A percentile compares a stretch with the other conserved stretches of the same genome.
These are phyloP conservation scores for Plectosphaerella plurivora DNA, from an alignment of 2,329 filamentous ascomycete genomes.

Conservation along the genomic window DNA sequence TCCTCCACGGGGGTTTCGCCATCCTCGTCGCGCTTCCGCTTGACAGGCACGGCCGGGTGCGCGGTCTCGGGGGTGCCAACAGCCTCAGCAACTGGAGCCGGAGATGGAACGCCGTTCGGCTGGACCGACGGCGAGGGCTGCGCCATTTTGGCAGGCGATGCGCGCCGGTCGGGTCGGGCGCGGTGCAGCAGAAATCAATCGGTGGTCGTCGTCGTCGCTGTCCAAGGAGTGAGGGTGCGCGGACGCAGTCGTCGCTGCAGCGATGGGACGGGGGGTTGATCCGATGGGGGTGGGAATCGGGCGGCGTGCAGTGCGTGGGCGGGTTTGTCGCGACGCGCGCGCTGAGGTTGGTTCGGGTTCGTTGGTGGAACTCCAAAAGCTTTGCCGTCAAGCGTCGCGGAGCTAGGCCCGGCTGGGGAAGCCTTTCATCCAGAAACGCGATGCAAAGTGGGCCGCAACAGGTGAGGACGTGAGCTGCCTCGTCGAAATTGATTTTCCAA, in stretches of 20 bases:
- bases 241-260: background rate
- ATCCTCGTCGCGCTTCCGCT: slow-evolving; percentile 55
- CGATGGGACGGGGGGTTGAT: background rate
- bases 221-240: background rate
- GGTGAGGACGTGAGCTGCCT: background rate
- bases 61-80: slow-evolving; percentile 16
- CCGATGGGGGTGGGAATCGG: slow-evolving; percentile 12
- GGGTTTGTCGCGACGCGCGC: slow-evolving; percentile 15
- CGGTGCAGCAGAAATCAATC: background rate
- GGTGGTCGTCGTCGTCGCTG: background rate
- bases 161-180: background rate
- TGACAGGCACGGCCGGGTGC: slow-evolving; percentile 33
- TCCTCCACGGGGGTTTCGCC: slow-evolving; percentile 28
- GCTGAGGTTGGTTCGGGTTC: slow-evolving; percentile 10
- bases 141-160: slow-evolving; percentile 26
- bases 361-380: slow-evolving; percentile 34
- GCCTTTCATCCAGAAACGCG: slow-evolving; percentile 17
- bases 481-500: background rate
- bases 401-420: slow-evolving; percentile 23
- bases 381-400: slow-evolving; percentile 29
- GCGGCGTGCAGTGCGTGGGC: slow-evolving; percentile 8
- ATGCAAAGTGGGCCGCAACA: background rate
- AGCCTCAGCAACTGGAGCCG: slow-evolving; percentile 11
- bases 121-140: slow-evolving; percentile 30
- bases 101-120: slow-evolving; percentile 36